Percentiles rank a stretch among this genome's conserved stretches.
These are phyloP conservation scores for Filosporella fistucella DNA, from an alignment of 495 filamentous ascomycete genomes.

Conservation along the genomic window DNA sequence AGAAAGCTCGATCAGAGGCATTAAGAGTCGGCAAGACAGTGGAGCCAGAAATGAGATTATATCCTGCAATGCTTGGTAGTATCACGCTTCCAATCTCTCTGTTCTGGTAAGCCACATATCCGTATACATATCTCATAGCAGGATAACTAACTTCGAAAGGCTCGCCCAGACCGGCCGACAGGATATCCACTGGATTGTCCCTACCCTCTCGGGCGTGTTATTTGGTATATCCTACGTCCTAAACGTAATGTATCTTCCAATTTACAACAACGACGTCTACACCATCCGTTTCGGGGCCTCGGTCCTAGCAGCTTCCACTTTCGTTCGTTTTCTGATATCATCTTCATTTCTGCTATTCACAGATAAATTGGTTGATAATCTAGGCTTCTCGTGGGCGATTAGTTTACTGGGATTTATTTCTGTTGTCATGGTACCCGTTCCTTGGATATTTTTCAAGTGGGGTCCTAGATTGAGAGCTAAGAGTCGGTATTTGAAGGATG, in stretches of 20 bases:
- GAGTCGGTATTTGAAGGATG: constrained; percentile 3
- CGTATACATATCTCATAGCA: neutral
- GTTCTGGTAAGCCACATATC: constrained; percentile 26
- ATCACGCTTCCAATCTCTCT: constrained; percentile 44
- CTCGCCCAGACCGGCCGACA: constrained; percentile 38
- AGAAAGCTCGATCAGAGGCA: constrained; percentile 11
- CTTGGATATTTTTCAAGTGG: constrained; percentile 21
- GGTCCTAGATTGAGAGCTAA: constrained; percentile 1
- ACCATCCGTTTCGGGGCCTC: constrained; percentile 51
- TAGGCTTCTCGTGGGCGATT: constrained; percentile 56
- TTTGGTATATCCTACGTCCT: constrained; percentile 36
- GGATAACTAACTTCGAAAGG: neutral
- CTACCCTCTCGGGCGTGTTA: constrained; percentile 45
- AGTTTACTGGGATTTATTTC: constrained; percentile 54
- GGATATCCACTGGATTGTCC: constrained; percentile 36
- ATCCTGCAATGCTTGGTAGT: constrained; percentile 58
- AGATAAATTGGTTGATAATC: constrained; percentile 28
- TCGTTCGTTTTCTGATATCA: constrained; percentile 56
- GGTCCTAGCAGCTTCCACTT: constrained; percentile 55
- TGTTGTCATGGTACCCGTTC: constrained; percentile 50
- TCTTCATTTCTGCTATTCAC: constrained; percentile 64
- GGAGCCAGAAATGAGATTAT: constrained; percentile 48
- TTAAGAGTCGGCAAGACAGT: constrained; percentile 9
- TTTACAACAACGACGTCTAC: constrained; percentile 56
- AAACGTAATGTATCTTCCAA: constrained; percentile 8